Evolutionary conservation across 805 yeast genomes (phyloP).

Genomic region (Gaillardinia entomophila): DNA sequence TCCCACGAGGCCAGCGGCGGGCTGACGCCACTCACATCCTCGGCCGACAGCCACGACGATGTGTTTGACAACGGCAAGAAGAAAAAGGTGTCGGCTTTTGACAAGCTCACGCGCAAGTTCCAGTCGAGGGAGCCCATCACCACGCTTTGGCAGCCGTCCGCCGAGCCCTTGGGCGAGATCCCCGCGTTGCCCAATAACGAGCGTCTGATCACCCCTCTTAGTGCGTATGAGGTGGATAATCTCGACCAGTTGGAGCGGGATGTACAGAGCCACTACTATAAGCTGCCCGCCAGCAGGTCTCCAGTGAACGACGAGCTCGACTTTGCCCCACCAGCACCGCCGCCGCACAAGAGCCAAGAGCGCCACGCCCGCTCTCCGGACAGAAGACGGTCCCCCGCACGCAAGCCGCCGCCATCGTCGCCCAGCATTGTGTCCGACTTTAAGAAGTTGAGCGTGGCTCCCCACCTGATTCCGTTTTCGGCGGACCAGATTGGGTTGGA

Average conservation of each 20-base stretch:
- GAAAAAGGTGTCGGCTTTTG: conserved; percentile 19
- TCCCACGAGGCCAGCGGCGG: too few relatives aligned
- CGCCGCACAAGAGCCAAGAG: conserved; percentile 13
- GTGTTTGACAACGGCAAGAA: conserved; percentile 9
- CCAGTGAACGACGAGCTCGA: conserved; percentile 8
- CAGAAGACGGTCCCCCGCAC: conserved; percentile 7
- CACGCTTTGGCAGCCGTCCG: conserved; percentile 15
- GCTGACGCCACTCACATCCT: conserved; percentile 5
- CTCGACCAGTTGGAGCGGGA: conserved; percentile 4
- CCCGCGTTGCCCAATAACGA: conserved; percentile 1
- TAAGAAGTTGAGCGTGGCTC: conserved; percentile 1
- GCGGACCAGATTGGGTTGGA: conserved; percentile 38
- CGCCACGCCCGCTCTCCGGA: conserved; percentile 1
- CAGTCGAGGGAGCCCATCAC: conserved; percentile 30
- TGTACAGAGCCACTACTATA: conserved; percentile 1
- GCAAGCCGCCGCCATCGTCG: conserved; percentile 16
- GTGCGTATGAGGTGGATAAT: conserved; percentile 10
- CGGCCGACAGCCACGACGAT: not conserved
- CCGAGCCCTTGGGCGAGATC: not conserved
- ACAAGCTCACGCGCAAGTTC: conserved; percentile 26
- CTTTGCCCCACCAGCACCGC: conserved; percentile 15
- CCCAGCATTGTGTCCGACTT: conserved; percentile 1
- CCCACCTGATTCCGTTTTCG: conserved; percentile 29
- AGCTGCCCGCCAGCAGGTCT: conserved; percentile 1
- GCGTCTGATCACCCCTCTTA: conserved; percentile 13